phyloP scores from a whole-genome alignment of 208 protist genomes.

The Acanthamoeba castellanii region DNA sequence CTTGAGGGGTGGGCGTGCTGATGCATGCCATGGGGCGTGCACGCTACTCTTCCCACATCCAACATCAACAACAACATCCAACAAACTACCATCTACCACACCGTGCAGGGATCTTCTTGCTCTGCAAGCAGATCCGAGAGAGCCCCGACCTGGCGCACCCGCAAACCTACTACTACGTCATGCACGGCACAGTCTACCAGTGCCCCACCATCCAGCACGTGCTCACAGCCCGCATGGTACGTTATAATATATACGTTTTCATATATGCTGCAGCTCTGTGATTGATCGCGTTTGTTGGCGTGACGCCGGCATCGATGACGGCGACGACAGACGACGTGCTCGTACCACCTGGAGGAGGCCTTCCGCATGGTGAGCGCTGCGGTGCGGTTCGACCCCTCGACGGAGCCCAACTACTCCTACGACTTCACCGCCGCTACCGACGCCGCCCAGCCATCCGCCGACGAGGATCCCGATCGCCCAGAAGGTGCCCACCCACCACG shows the following conservation, averaged over 20 bases:
- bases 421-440: background rate
- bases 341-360: conserved; percentile 42
- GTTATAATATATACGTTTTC: too few relatives aligned
- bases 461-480: background rate
- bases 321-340: conserved; percentile 24
- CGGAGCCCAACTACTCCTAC: conserved; percentile 43
- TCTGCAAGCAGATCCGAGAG: conserved; percentile 64
- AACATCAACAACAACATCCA: too few relatives aligned
- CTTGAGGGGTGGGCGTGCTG: too few relatives aligned
- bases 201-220: conserved; percentile 54
- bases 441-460: background rate
- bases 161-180: conserved; percentile 53
- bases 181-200: conserved; percentile 60
- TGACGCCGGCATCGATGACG: background rate
- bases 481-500: background rate
- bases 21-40: too few relatives aligned
- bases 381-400: conserved; percentile 52
- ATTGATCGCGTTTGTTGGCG: too few relatives aligned
- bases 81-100: too few relatives aligned
- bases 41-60: too few relatives aligned
- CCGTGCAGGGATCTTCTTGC: background rate
- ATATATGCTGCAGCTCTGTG: background rate
- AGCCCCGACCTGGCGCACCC: conserved; percentile 7
- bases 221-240: conserved; percentile 47
- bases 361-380: conserved; percentile 30